Base-by-base conservation (phyloP, 805 yeast genomes). In the Myxozyma sirexii region DNA sequence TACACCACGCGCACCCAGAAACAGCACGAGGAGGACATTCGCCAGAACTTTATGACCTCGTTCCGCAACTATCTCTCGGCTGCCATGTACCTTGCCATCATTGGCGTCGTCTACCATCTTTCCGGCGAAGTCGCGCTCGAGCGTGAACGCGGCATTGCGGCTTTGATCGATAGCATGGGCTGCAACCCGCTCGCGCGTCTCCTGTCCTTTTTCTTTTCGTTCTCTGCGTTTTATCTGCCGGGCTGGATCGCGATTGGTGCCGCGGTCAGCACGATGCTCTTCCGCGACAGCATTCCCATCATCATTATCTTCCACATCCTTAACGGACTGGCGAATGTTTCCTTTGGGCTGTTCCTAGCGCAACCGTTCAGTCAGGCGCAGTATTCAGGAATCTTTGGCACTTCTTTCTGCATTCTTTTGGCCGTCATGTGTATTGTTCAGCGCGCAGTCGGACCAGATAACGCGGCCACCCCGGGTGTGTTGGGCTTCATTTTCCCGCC, bases 51-150 rank as follows among this genome's bases (percentile, higher is more conserved):
- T 54, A 65, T 71, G 66, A 65, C 67, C 17, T 57, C 68, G 12
- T 56, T 72, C 19, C 57, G 53, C 55, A 66, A 68, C 47, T 71
- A 70, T 61, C 59, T 72, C 1, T 69, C 74, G 10, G 73, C 75
- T 2, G 76, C 74, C 0, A 43, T 73, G 41, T 71, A 72, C 49
- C 63, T 73, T 1, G 63, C 70, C 27, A 68, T 73, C 70, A 66
- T 73, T 50, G 76, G 76, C 33, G 74, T 72, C 15, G 63, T 73
- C 17, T 73, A 73, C 56, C 76, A 73, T 23, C 58, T 73, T 7
- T 59, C 74, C 3, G 75, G 76, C 4, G 56, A 57, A 19, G 67
- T 72, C 1, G 74, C 75, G 17, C 56, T 55, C 41, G 76, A 73
- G 41, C 63, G 75, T 17, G 75, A 73, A 48, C 38, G 46, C 8